These are phyloP conservation scores for Lipomyces mesembrius DNA, from an alignment of 805 yeast species.

Conservation along the genomic window DNA sequence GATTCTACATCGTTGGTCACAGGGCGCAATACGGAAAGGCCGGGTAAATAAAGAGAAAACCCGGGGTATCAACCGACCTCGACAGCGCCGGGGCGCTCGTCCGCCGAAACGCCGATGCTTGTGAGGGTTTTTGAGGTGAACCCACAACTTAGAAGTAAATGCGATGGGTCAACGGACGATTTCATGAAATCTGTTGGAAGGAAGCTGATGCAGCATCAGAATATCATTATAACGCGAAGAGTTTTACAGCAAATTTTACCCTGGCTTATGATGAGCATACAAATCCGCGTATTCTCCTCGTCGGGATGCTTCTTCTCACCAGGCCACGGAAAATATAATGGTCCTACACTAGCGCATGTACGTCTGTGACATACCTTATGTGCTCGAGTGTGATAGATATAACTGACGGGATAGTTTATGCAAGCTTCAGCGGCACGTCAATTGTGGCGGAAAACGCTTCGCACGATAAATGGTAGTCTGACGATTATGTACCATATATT, in stretches of 20 bases:
- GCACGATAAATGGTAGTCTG: conserved; percentile 10
- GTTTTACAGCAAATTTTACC: neutral
- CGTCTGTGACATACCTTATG: neutral
- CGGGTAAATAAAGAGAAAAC: no score
- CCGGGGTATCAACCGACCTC: no score
- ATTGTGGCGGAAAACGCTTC: conserved; percentile 22
- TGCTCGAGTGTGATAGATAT: neutral
- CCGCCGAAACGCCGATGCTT: no score
- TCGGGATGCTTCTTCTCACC: neutral
- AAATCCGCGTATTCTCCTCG: neutral
- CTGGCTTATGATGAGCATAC: neutral
- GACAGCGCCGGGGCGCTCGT: no score
- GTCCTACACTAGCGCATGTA: conserved; percentile 24
- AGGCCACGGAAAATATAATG: neutral
- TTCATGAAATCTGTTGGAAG: neutral
- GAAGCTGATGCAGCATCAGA: neutral
- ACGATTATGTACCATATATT: neutral
- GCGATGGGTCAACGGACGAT: neutral
- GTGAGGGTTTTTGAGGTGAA: no score
- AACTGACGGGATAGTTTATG: conserved; percentile 14
- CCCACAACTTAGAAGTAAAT: neutral
- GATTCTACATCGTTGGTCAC: no score
- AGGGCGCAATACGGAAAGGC: no score
- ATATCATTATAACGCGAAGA: neutral
- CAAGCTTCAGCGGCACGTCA: conserved; percentile 26